Conservation (phyloP, 2,329 filamentous ascomycete genomes). For the Mycosphaerella arachidis region DNA sequence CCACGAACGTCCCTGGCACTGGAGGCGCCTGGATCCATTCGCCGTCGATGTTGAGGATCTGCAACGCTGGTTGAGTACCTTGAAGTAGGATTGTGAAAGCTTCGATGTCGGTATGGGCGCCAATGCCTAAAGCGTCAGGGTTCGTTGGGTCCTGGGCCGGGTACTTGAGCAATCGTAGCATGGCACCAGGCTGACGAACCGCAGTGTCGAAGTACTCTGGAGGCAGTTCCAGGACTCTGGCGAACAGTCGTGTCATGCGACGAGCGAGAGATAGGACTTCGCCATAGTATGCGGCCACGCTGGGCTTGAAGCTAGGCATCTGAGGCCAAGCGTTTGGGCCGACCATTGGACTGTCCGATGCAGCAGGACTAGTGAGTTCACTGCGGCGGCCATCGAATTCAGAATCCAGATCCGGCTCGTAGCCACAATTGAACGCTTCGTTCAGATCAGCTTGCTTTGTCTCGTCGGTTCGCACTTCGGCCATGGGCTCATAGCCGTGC, state of each 20-base stretch:
- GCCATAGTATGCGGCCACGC: slow-evolving; percentile 35
- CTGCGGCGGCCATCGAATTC: background rate
- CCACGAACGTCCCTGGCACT: slow-evolving; percentile 43
- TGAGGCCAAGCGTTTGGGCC: slow-evolving; percentile 21
- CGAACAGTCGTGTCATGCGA: slow-evolving; percentile 38
- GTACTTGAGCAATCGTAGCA: slow-evolving; percentile 39
- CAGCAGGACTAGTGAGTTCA: background rate
- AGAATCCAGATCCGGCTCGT: slow-evolving; percentile 20
- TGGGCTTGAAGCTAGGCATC: slow-evolving; percentile 34
- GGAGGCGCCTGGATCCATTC: slow-evolving; percentile 45
- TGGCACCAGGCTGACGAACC: slow-evolving; percentile 37
- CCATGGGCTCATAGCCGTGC: slow-evolving; percentile 65
- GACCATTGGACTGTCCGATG: slow-evolving; percentile 13
- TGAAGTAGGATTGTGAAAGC: slow-evolving; percentile 25
- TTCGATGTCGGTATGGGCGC: slow-evolving; percentile 33
- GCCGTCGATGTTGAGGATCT: slow-evolving; percentile 33
- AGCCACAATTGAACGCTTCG: slow-evolving; percentile 26
- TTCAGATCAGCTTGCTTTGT: slow-evolving; percentile 52
- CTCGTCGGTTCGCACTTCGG: slow-evolving; percentile 63
- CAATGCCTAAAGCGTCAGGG: slow-evolving; percentile 32
- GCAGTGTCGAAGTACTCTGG: slow-evolving; percentile 37
- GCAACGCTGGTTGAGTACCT: slow-evolving; percentile 19
- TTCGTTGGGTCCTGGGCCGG: slow-evolving; percentile 25
- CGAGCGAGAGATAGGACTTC: slow-evolving; percentile 35
- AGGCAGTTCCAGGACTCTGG: slow-evolving; percentile 34